Percentiles rank a stretch among this genome's conserved stretches.
phyloP scores from a whole-genome alignment of 495 filamentous ascomycete genomes.

The Sporormia fimetaria region DNA sequence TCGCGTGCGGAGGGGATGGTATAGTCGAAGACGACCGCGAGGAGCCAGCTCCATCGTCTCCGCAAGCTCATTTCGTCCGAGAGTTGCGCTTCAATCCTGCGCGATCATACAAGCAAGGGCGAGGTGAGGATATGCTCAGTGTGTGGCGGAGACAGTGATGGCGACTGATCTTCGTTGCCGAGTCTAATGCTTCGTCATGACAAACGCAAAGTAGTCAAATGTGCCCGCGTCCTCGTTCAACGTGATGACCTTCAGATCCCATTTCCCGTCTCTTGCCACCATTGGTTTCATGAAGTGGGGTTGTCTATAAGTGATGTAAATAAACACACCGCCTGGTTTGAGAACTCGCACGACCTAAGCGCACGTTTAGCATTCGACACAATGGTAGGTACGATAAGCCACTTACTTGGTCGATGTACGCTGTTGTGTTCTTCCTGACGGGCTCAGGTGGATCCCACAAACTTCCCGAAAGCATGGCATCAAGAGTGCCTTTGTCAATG shows the following conservation, averaged over 20 bases:
- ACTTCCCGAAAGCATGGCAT: constrained; percentile 50
- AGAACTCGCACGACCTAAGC: constrained; percentile 42
- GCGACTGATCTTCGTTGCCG: too few relatives aligned
- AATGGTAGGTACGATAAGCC: neutral
- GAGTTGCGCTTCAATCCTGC: too few relatives aligned
- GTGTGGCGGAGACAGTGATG: too few relatives aligned
- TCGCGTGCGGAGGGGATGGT: neutral
- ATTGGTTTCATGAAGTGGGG: constrained; percentile 49
- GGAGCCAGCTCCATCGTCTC: too few relatives aligned
- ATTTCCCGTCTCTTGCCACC: constrained; percentile 36
- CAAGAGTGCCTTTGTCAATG: constrained; percentile 52
- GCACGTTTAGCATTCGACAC: constrained; percentile 14
- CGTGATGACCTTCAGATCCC: constrained; percentile 36
- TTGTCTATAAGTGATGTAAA: constrained; percentile 50
- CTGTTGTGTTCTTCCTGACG: constrained; percentile 40
- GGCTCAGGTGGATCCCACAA: constrained; percentile 46
- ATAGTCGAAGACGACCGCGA: neutral
- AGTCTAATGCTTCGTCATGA: constrained; percentile 33
- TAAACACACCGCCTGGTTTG: constrained; percentile 41
- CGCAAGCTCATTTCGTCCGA: too few relatives aligned
- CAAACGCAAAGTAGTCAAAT: constrained; percentile 44
- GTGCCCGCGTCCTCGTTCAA: constrained; percentile 32
- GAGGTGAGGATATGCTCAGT: too few relatives aligned
- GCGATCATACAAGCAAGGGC: too few relatives aligned
- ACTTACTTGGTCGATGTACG: constrained; percentile 43